Percentiles rank a stretch among this genome's conserved stretches.
Evolutionary conservation across 306 rosid species (phyloP).

Genomic region (Comarum palustre): DNA sequence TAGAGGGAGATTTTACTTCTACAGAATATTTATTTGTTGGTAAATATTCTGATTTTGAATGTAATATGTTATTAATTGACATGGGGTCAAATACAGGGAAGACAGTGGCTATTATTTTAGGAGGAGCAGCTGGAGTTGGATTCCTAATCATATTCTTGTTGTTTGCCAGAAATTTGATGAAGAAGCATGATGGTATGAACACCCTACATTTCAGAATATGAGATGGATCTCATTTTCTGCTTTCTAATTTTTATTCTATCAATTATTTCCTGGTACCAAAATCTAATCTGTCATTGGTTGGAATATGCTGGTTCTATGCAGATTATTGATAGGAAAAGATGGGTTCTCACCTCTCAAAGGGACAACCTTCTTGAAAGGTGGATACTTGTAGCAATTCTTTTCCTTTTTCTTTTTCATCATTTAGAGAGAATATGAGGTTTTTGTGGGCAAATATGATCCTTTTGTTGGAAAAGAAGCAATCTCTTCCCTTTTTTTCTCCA

Average conservation of each 20-base stretch:
- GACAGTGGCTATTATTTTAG: conserved; percentile 86
- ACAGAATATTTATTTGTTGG: not conserved
- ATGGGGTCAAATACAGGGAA: conserved; percentile 63
- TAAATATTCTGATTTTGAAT: conserved; percentile 14
- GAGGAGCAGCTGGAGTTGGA: conserved; percentile 79
- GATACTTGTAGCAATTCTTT: conserved; percentile 35
- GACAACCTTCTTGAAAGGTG: conserved; percentile 36
- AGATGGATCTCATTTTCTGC: conserved; percentile 2
- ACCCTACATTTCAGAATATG: conserved; percentile 10
- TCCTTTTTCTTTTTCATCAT: conserved; percentile 22
- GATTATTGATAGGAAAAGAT: conserved; percentile 54
- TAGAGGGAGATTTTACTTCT: not conserved
- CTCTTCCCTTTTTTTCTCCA: conserved; percentile 25
- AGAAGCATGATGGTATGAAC: conserved; percentile 78
- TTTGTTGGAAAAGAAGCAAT: conserved; percentile 21
- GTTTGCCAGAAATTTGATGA: conserved; percentile 69
- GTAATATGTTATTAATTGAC: conserved; percentile 22
- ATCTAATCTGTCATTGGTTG: conserved; percentile 30
- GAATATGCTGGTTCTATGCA: conserved; percentile 44
- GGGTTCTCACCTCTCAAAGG: conserved; percentile 28
- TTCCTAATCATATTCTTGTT: conserved; percentile 73
- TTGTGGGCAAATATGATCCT: conserved; percentile 28
- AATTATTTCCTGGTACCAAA: not conserved
- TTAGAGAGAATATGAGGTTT: conserved; percentile 29
- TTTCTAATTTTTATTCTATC: not conserved